Evolutionary conservation across 257 asterid genomes (phyloP).

Genomic region (Eustoma russellianum): DNA sequence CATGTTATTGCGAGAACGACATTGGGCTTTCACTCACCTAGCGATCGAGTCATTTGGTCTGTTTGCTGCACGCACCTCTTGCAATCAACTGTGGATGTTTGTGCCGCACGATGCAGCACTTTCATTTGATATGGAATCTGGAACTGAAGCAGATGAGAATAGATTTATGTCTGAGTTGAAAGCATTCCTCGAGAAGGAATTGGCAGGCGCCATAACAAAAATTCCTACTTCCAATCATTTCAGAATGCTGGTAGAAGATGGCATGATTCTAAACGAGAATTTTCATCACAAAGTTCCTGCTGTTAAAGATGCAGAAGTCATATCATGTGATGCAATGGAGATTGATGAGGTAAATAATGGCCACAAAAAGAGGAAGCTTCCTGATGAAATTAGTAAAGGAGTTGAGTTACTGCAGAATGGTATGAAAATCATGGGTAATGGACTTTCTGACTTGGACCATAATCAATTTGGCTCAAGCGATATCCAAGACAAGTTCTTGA

Average conservation of each 20-base stretch:
- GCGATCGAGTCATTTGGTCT: slow-evolving; percentile 66
- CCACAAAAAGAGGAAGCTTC: slow-evolving; percentile 71
- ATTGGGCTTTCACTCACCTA: slow-evolving; percentile 87
- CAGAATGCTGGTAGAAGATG: slow-evolving; percentile 46
- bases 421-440: slow-evolving; percentile 64
- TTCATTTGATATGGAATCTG: slow-evolving; percentile 61
- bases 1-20: slow-evolving; percentile 66
- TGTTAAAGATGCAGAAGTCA: slow-evolving; percentile 13
- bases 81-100: slow-evolving; percentile 79
- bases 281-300: slow-evolving; percentile 9
- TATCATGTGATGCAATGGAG: slow-evolving; percentile 49
- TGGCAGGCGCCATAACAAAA: slow-evolving; percentile 25
- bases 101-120: slow-evolving; percentile 91
- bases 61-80: slow-evolving; percentile 72
- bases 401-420: slow-evolving; percentile 75
- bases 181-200: slow-evolving; percentile 76
- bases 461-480: slow-evolving; percentile 37
- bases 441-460: slow-evolving; percentile 64
- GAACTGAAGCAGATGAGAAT: slow-evolving; percentile 59
- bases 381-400: slow-evolving; percentile 66
- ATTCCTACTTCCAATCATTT: slow-evolving; percentile 27
- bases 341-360: slow-evolving; percentile 41
- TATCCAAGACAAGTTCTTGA: slow-evolving; percentile 43
- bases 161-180: slow-evolving; percentile 80
- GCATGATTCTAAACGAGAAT: slow-evolving; percentile 35